Evolutionary conservation across 2,329 filamentous ascomycete genomes (phyloP).

Genomic region (Trichoderma sp.): DNA sequence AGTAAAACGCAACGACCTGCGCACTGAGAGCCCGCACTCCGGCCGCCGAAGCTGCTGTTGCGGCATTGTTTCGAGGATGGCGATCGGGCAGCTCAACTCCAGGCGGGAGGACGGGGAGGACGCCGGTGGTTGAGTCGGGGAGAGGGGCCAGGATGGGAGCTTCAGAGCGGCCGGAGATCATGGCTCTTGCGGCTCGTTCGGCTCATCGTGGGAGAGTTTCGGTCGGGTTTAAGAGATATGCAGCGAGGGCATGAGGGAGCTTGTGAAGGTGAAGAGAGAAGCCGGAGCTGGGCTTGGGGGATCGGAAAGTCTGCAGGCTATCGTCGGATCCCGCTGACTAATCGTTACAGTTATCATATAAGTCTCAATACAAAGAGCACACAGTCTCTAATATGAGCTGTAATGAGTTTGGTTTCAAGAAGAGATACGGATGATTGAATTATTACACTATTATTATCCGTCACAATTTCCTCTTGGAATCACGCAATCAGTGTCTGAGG

Average conservation of each 20-base stretch:
- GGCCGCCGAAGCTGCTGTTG: conserved; percentile 77
- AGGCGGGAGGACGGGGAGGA: conserved; percentile 46
- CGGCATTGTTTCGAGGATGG: conserved; percentile 51
- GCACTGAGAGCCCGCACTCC: conserved; percentile 80
- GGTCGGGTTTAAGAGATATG: background rate
- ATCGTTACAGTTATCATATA: background rate
- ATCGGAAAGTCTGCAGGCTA: background rate
- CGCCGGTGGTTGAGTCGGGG: conserved; percentile 33
- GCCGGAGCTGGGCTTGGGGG: background rate
- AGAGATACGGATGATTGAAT: background rate
- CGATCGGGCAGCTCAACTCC: conserved; percentile 45
- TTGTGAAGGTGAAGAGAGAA: background rate
- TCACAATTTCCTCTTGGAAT: background rate
- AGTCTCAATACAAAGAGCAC: background rate
- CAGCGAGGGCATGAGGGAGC: background rate
- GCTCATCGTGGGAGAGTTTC: conserved; percentile 28
- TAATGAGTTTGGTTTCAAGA: background rate
- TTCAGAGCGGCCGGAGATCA: conserved; percentile 35
- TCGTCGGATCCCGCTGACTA: background rate
- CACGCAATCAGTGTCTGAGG: background rate
- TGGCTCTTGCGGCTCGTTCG: conserved; percentile 35
- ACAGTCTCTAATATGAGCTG: background rate
- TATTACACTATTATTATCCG: background rate
- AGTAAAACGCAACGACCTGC: conserved; percentile 85
- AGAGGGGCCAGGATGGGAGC: conserved; percentile 29